Percentiles rank a stretch among this genome's conserved stretches.
Conservation (phyloP, 2,329 filamentous ascomycete species). For the Cryphonectria nitschkei region DNA sequence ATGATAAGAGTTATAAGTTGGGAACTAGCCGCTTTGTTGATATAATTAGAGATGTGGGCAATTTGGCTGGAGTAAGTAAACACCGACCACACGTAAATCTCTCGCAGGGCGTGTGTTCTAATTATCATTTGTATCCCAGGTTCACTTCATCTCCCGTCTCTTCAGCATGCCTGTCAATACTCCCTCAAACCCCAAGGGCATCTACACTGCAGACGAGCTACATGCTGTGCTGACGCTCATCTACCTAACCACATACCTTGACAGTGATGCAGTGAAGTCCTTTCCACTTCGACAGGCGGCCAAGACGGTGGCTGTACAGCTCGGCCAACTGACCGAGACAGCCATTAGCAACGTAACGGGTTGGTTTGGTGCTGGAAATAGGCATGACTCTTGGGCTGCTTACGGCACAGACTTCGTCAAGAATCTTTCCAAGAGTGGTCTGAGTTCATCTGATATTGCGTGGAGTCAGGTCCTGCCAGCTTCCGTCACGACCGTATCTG, state of each 20-base stretch:
- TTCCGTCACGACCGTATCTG: conserved; percentile 68
- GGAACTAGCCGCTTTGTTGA: conserved; percentile 68
- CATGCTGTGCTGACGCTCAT: conserved; percentile 68
- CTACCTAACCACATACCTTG: conserved; percentile 67
- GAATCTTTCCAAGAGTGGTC: conserved; percentile 64
- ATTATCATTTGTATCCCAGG: conserved; percentile 43
- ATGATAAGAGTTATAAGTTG: conserved; percentile 67
- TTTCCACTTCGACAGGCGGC: conserved; percentile 66
- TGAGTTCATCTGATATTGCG: conserved; percentile 67
- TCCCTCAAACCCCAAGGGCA: conserved; percentile 59
- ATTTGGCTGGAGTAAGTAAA: conserved; percentile 49
- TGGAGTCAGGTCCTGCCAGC: conserved; percentile 73
- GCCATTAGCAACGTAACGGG: conserved; percentile 64
- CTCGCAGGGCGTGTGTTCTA: neutral
- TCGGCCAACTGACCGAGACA: conserved; percentile 65
- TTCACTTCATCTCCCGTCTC: conserved; percentile 63
- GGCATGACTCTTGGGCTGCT: conserved; percentile 59
- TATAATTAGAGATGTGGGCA: conserved; percentile 70
- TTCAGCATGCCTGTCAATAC: conserved; percentile 73
- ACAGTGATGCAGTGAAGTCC: conserved; percentile 67
- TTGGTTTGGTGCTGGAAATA: conserved; percentile 51
- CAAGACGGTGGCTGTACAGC: conserved; percentile 58
- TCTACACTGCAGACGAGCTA: conserved; percentile 58
- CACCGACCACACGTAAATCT: fast-evolving
- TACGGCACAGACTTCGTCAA: conserved; percentile 71